Percentiles rank a stretch among this genome's conserved stretches.
Conservation (phyloP, 2,329 filamentous ascomycete species). For the Trichoderma sp. region DNA sequence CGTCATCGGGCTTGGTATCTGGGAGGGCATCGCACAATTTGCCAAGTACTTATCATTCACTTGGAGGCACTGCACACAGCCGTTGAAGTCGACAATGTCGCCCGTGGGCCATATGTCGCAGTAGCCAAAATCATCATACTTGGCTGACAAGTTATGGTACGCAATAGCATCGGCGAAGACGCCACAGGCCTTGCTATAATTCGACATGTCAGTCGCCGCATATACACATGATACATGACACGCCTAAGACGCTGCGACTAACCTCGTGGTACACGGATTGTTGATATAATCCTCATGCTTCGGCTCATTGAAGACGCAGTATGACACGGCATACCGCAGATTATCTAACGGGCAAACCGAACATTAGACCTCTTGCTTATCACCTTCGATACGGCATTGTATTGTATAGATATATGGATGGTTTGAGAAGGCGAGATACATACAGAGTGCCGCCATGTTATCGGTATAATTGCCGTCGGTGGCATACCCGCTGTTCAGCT, state of each 20-base stretch:
- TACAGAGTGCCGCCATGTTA: constrained; percentile 57
- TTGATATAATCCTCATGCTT: constrained; percentile 44
- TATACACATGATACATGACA: not conserved
- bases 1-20: too few species aligned
- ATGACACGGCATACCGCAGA: constrained; percentile 55
- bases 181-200: constrained; percentile 53
- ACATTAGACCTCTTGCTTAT: constrained; percentile 25
- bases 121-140: constrained; percentile 53
- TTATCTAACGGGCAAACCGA: constrained; percentile 49
- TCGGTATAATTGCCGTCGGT: constrained; percentile 50
- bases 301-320: constrained; percentile 56
- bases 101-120: constrained; percentile 51
- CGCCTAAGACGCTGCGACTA: constrained; percentile 28
- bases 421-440: constrained; percentile 33
- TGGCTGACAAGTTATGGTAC: constrained; percentile 52
- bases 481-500: constrained; percentile 53
- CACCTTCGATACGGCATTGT: not conserved
- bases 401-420: constrained; percentile 2
- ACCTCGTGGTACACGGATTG: constrained; percentile 58
- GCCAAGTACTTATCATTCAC: constrained; percentile 46
- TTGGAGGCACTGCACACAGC: constrained; percentile 52
- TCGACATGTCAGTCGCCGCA: constrained; percentile 31
- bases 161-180: constrained; percentile 49
- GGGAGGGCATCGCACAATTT: constrained; percentile 50
- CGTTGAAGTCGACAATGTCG: constrained; percentile 40